A percentile compares a stretch with the other conserved stretches of the same genome.
Evolutionary conservation across 164 flowering plant genomes (phyloP).

Genomic region (Vitis labrusca): DNA sequence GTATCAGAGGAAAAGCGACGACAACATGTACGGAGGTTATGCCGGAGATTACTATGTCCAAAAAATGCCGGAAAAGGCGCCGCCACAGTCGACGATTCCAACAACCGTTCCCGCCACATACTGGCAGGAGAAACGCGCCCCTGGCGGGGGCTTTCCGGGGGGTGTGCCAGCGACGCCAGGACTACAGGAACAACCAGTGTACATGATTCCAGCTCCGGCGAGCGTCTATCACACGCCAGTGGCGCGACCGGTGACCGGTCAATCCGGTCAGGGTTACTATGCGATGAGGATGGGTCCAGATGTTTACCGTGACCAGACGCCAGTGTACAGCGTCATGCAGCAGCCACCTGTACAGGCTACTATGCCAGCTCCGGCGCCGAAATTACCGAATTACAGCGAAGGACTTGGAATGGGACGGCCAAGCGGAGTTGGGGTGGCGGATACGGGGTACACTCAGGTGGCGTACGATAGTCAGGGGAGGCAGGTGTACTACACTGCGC

Average conservation of each 20-base stretch:
- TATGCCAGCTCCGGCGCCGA: conserved; percentile 11
- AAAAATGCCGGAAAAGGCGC: conserved; percentile 25
- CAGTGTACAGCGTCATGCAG: conserved; percentile 34
- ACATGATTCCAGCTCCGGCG: conserved; percentile 35
- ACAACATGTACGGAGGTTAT: conserved; percentile 15
- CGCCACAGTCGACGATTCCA: conserved; percentile 8
- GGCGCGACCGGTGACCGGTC: conserved; percentile 29
- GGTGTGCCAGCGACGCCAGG: conserved; percentile 13
- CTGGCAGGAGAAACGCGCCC: conserved; percentile 34
- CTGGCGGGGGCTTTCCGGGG: conserved; percentile 25
- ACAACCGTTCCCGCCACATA: conserved; percentile 18
- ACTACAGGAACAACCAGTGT: conserved; percentile 32
- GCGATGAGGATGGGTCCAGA: conserved; percentile 31
- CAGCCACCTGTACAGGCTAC: conserved; percentile 5
- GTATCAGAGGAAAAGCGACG: conserved; percentile 32
- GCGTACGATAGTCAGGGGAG: conserved; percentile 66
- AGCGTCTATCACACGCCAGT: conserved; percentile 28
- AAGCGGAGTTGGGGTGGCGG: conserved; percentile 6
- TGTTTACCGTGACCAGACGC: conserved; percentile 42
- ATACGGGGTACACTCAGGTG: conserved; percentile 46
- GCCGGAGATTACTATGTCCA: conserved; percentile 23
- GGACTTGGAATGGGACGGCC: conserved; percentile 14
- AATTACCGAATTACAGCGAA: conserved; percentile 9
- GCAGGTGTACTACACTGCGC: conserved; percentile 56
- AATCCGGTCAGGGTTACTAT: conserved; percentile 38